Evolutionary conservation across 495 filamentous ascomycete species (phyloP).

Genomic region (Diplogelasinospora grovesii): DNA sequence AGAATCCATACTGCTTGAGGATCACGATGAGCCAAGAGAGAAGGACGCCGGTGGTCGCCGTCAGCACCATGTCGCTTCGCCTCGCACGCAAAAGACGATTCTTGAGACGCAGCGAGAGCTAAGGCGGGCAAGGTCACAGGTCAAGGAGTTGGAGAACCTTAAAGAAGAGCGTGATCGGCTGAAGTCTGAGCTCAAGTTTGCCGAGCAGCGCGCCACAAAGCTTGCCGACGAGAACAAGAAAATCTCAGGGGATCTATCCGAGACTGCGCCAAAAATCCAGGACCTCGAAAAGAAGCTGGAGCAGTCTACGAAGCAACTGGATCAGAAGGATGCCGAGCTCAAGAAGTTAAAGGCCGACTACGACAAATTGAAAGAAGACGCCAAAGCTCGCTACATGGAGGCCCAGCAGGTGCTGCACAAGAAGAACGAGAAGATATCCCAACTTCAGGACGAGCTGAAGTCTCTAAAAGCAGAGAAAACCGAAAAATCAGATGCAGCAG

Average conservation of each 20-base stretch:
- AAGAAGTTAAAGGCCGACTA: conserved; percentile 44
- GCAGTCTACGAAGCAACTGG: conserved; percentile 32
- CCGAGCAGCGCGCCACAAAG: conserved; percentile 38
- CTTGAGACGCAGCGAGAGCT: conserved; percentile 40
- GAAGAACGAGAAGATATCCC: conserved; percentile 58
- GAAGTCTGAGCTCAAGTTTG: conserved; percentile 37
- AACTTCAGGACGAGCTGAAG: conserved; percentile 24
- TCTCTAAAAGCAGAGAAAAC: conserved; percentile 21
- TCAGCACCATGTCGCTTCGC: conserved; percentile 31
- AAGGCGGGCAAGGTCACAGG: conserved; percentile 41
- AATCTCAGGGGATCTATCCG: conserved; percentile 33
- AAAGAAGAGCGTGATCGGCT: conserved; percentile 42
- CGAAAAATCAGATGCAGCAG: too few relatives aligned
- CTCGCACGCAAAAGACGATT: conserved; percentile 39
- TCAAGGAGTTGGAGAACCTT: conserved; percentile 41
- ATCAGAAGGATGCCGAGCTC: conserved; percentile 45
- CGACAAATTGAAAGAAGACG: conserved; percentile 53
- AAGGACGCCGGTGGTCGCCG: conserved; percentile 22
- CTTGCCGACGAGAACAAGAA: conserved; percentile 41
- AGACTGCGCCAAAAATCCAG: conserved; percentile 30
- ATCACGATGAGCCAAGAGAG: conserved; percentile 32
- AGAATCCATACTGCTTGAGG: conserved; percentile 38
- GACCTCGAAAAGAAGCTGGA: conserved; percentile 37
- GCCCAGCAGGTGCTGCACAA: conserved; percentile 52
- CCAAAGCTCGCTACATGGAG: conserved; percentile 49